Base-by-base conservation (phyloP, 768 basidiomycete species). In the Calocybe indica region DNA sequence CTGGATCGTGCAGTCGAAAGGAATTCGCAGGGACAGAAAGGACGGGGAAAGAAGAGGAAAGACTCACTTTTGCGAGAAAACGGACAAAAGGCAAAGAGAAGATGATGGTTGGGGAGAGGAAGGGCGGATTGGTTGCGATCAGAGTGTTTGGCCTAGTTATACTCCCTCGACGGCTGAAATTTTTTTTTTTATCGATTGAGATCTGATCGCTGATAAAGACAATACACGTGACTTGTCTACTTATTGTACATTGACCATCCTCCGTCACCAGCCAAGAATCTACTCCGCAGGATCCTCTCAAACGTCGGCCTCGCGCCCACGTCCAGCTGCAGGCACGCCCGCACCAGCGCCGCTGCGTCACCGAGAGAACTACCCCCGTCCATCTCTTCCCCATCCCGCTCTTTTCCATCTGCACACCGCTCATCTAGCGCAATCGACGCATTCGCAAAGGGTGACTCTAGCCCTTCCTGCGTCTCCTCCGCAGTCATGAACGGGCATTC, bases 401-500 rank as follows among this genome's bases (percentile, higher is more conserved):
- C 83, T 58, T 83, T 83, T 39, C 72, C 86, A 14, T 88, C 88
- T 7, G 71, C 77, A 55, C 92, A 94, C 43, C 88, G 76, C 61
- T 89, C 87, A 60, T 90, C 88, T 37, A 91, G 67, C 33, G 80
- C 74, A 37, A 89, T 88, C 14, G 85, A 80, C 3, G 88, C 83
- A 48, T 77, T 84, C 1, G 86, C 78, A 58, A 88, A 86, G 0
- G 85, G 85, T 0, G 87, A 86, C 39, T 72, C 67, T 7, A 95
- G 71, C 1, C 92, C 91, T 39, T 83, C 86, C 56, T 94, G 89
- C 0, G 93, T 91, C 62, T 97, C 94, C 35, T 83, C 86, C 1
- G 93, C 85, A 12, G 88, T 91, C 68, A 84, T 81, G 70, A 93
- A 94, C 1, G 91, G 91, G 59, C 92, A 94, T 69, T 95, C 92